Evolutionary conservation across 2,329 filamentous ascomycete genomes (phyloP), one percentile per base, ranked within the genome.

Genomic region (Colletotrichum falcatum): DNA sequence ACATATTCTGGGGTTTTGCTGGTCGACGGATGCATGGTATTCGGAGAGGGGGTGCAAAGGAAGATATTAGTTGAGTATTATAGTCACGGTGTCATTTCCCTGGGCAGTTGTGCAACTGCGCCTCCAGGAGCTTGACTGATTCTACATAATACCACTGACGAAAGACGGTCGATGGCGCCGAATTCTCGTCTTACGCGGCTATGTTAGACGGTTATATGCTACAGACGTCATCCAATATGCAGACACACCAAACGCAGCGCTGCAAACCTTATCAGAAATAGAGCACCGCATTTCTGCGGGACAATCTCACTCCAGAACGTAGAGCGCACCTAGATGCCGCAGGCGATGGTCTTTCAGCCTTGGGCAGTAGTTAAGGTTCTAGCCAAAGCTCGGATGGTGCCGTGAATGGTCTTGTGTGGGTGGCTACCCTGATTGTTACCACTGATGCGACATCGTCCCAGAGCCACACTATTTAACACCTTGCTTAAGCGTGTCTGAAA

Each of bases 401-500:
- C 23, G 14, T 46, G 18, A 59, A 26, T 59, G 53, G 65, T n/a
- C n/a, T n/a, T n/a, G n/a, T n/a, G n/a, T n/a, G n/a, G n/a, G n/a
- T n/a, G n/a, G n/a, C n/a, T n/a, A n/a, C n/a, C n/a, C n/a, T n/a
- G n/a, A n/a, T n/a, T n/a, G n/a, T n/a, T n/a, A n/a, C n/a, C n/a
- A n/a, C n/a, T n/a, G n/a, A n/a, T n/a, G n/a, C n/a, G n/a, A n/a
- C n/a, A n/a, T n/a, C n/a, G n/a, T n/a, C n/a, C n/a, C n/a, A n/a
- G n/a, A n/a, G n/a, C n/a, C n/a, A n/a, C n/a, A n/a, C n/a, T n/a
- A n/a, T n/a, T n/a, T n/a, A n/a, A n/a, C n/a, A n/a, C 30, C 49
- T 35, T 28, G 5, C 16, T 56, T 37, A 23, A 65, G 61, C 58
- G 58, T 59, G 61, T 53, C 28, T 68, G 65, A 68, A 68, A 68